Conservation (phyloP, 1,284 basidiomycete species). For the Cryptococcus sp. region DNA sequence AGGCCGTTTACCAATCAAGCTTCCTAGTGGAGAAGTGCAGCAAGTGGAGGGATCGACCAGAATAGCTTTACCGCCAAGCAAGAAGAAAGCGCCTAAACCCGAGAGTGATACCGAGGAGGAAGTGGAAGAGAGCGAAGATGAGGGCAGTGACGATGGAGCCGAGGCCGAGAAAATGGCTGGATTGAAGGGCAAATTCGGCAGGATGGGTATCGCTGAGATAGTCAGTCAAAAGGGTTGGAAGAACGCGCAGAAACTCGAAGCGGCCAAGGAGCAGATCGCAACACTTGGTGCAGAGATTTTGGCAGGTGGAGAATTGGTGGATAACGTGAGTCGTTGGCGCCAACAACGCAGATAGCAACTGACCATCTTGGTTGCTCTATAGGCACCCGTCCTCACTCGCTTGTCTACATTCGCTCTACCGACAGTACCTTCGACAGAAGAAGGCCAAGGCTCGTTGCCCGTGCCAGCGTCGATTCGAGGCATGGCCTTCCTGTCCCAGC, state of each 20-base stretch:
- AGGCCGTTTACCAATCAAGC: slow-evolving; percentile 78
- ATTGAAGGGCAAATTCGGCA: slow-evolving; percentile 65
- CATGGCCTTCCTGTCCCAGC: slow-evolving; percentile 83
- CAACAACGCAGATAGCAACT: slow-evolving; percentile 62
- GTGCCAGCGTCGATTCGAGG: slow-evolving; percentile 85
- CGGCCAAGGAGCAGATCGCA: slow-evolving; percentile 87
- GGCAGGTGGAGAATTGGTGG: slow-evolving; percentile 62
- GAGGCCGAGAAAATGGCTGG: slow-evolving; percentile 46
- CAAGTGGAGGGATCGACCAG: slow-evolving; percentile 48
- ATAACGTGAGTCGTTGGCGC: slow-evolving; percentile 53
- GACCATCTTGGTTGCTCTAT: not conserved
- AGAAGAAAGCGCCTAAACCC: slow-evolving; percentile 33
- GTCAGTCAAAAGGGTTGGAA: slow-evolving; percentile 61
- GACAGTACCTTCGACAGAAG: slow-evolving; percentile 67
- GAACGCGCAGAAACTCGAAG: slow-evolving; percentile 67
- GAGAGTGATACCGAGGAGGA: slow-evolving; percentile 55
- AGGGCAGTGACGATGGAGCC: slow-evolving; percentile 57
- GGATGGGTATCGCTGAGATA: slow-evolving; percentile 75
- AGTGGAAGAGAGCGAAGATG: slow-evolving; percentile 54
- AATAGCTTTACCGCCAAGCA: slow-evolving; percentile 54
- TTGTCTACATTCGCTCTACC: slow-evolving; percentile 79
- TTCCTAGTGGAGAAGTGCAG: slow-evolving; percentile 73
- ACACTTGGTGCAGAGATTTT: slow-evolving; percentile 85
- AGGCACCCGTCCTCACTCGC: slow-evolving; percentile 83
- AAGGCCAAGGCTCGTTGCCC: slow-evolving; percentile 61